Percentiles rank a stretch among this genome's conserved stretches.
phyloP scores from a whole-genome alignment of 2,329 filamentous ascomycete species.

The Thielaviopsis euricoi region DNA sequence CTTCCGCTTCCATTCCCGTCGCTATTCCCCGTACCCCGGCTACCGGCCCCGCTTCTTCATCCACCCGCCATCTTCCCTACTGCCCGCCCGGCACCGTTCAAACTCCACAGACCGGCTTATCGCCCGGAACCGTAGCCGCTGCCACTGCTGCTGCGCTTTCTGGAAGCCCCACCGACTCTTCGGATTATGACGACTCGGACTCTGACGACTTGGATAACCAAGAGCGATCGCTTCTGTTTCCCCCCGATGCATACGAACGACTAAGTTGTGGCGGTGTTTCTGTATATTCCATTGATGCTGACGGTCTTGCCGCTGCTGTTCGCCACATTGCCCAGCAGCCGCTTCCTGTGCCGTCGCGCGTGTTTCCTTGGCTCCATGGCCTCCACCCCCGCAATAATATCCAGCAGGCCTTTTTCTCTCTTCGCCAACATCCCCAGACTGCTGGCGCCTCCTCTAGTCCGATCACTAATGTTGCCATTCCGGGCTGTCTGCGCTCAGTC shows the following conservation, averaged over 20 bases:
- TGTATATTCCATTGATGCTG: slow-evolving; percentile 58
- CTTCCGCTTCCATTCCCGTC: background rate
- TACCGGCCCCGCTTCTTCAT: background rate
- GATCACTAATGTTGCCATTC: slow-evolving; percentile 24
- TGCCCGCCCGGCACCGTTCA: slow-evolving; percentile 6
- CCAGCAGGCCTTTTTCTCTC: slow-evolving; percentile 78
- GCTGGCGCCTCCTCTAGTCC: slow-evolving; percentile 25
- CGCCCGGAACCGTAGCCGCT: background rate
- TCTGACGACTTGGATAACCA: slow-evolving; percentile 20
- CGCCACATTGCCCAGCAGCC: slow-evolving; percentile 64
- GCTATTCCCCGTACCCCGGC: slow-evolving; percentile 4
- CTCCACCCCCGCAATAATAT: slow-evolving; percentile 77
- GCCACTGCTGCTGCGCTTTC: background rate
- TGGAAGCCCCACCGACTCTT: slow-evolving; percentile 32
- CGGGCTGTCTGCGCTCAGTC: slow-evolving; percentile 58
- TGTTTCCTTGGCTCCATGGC: slow-evolving; percentile 95
- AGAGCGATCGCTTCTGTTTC: slow-evolving; percentile 56
- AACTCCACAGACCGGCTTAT: background rate
- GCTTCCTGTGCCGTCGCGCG: slow-evolving; percentile 64
- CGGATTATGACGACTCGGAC: slow-evolving; percentile 17
- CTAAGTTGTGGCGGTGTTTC: slow-evolving; percentile 35
- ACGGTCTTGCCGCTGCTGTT: slow-evolving; percentile 53
- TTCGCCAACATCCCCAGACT: slow-evolving; percentile 53
- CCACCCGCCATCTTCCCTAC: slow-evolving; percentile 8
- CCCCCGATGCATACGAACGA: slow-evolving; percentile 46